Conservation (phyloP, 306 rosid species). For the Vigna trinervia region DNA sequence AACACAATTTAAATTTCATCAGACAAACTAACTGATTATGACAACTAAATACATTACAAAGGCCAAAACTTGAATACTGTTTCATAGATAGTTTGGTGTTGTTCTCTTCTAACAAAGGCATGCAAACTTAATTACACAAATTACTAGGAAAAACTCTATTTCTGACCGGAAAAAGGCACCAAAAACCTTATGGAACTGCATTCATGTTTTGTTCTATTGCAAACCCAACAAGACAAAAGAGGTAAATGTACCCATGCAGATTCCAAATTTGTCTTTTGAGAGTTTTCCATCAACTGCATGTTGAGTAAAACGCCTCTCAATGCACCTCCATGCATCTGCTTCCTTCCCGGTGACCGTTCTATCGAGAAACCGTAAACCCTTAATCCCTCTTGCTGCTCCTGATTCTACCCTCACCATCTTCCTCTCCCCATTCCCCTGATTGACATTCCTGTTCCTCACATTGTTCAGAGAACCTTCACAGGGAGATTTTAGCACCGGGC, state of each 20-base stretch:
- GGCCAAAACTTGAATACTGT: background rate
- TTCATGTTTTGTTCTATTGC: background rate
- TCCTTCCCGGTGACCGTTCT: constrained; percentile 75
- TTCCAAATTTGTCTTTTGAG: constrained; percentile 73
- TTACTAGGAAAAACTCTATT: background rate
- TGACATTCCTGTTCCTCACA: constrained; percentile 47
- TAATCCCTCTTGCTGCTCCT: constrained; percentile 71
- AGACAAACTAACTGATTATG: constrained; percentile 22
- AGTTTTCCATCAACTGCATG: constrained; percentile 59
- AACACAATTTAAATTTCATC: constrained; percentile 36
- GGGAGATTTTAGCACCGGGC: constrained; percentile 25
- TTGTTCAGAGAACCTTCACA: constrained; percentile 24
- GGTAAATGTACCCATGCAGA: constrained; percentile 67
- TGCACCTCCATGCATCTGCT: constrained; percentile 69
- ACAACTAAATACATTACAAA: background rate
- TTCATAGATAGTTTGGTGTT: background rate
- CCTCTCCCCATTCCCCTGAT: constrained; percentile 11
- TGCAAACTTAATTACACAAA: background rate
- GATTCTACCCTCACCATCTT: constrained; percentile 51
- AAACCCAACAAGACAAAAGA: background rate
- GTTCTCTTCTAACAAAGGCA: background rate
- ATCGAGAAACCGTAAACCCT: constrained; percentile 77
- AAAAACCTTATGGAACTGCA: background rate
- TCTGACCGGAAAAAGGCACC: background rate
- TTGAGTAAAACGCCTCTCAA: constrained; percentile 63